These are phyloP conservation scores for Albugo laibachii DNA, from an alignment of 352 stramenopile species.

Conservation along the genomic window DNA sequence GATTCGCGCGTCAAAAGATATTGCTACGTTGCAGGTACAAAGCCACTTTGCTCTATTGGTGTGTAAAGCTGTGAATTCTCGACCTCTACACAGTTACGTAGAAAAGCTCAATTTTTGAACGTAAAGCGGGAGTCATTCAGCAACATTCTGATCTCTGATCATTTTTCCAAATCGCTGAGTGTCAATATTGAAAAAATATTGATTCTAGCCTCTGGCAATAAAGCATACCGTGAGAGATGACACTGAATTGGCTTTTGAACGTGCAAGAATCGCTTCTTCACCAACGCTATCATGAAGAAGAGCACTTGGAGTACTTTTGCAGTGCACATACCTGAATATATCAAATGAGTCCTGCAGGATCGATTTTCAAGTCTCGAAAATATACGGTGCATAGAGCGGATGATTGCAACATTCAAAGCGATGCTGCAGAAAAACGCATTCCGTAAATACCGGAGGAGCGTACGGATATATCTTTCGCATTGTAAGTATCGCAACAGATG, in stretches of 20 bases:
- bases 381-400: constrained; percentile 60
- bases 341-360: constrained; percentile 36
- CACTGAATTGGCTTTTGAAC: constrained; percentile 62
- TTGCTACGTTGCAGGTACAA: constrained; percentile 41
- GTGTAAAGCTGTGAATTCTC: background rate
- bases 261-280: constrained; percentile 61
- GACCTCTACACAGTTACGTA: constrained; percentile 17
- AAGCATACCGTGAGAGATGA: constrained; percentile 20
- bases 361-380: constrained; percentile 45
- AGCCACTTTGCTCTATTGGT: background rate
- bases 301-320: constrained; percentile 38
- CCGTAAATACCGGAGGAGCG: background rate
- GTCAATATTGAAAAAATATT: background rate
- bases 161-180: constrained; percentile 72
- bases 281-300: constrained; percentile 41
- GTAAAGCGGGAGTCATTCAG: constrained; percentile 62
- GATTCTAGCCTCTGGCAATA: background rate
- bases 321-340: constrained; percentile 34
- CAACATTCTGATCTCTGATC: constrained; percentile 73
- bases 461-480: background rate
- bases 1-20: constrained; percentile 55
- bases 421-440: constrained; percentile 34
- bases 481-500: background rate
- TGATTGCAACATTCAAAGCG: constrained; percentile 56
- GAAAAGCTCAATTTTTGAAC: constrained; percentile 67